Evolutionary conservation across 306 rosid genomes (phyloP), one percentile per base, ranked within the genome.

Genomic region (Trifolium pratense): DNA sequence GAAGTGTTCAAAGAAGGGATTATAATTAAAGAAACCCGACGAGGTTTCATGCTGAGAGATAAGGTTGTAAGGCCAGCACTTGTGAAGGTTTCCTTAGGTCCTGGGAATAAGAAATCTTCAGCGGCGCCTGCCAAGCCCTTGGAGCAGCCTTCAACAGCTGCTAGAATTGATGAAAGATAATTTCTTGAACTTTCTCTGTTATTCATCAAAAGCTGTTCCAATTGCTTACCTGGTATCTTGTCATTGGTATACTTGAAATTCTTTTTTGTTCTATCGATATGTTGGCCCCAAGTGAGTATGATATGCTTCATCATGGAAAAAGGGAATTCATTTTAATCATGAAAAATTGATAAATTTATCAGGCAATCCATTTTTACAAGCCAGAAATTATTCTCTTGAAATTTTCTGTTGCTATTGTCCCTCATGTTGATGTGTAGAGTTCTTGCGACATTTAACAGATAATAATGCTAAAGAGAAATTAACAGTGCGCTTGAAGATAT

Each of bases 61-160:
- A 86, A 83, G 63, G 87, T 94, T 83, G 69, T 94, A 43, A 89
- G 99, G 88, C 96, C 97, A 67, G 96, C 97, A 18, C 81, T 23
- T 75, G 97, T 94, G 64, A 91, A 88, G 79, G 99, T 94, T 68
- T 91, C 99, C 17, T 68, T 69, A 17, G 97, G 97, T 11, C 92
- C 92, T 6, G 89, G 93, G 68, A 83, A 74, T 45, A 86, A 80
- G 79, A 82, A 85, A 60, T 70, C 79, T 64, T 69, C 81, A 0
- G 73, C 42, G 21, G 67, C 86, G 36, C 14, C 84, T 46, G 81
- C 77, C 66, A 74, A 71, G 29, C 77, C 90, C 58, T 16, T 71
- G 16, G 89, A 75, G 73, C 86, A 76, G 32, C 79, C 91, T n/a
- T 85, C 96, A 74, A 58, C 96, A 66, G 76, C 88, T 49, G 86